These are phyloP conservation scores for Chloropicon primus DNA, from an alignment of 139 green algal genomes.

Conservation along the genomic window DNA sequence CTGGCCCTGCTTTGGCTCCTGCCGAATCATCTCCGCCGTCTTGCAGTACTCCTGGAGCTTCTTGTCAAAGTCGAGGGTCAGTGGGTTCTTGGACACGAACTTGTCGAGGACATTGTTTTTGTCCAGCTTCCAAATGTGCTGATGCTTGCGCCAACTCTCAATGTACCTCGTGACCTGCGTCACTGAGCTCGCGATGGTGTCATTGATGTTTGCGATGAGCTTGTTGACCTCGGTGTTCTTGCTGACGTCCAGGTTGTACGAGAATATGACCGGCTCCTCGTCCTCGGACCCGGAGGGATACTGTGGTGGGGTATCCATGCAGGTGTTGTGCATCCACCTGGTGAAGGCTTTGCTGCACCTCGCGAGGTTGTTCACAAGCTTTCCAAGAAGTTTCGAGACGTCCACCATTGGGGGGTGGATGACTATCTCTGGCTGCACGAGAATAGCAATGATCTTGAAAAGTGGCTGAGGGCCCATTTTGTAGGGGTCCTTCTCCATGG, in stretches of 20 bases:
- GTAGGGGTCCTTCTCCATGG: neutral
- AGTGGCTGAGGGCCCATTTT: slow-evolving; percentile 18
- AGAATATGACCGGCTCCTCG: slow-evolving; percentile 59
- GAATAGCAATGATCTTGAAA: slow-evolving; percentile 46
- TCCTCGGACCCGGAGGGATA: slow-evolving; percentile 32
- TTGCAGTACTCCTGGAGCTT: slow-evolving; percentile 60
- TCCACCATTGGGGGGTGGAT: slow-evolving; percentile 63
- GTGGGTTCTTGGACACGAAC: slow-evolving; percentile 50
- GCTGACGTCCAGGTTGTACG: slow-evolving; percentile 64
- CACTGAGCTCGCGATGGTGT: slow-evolving; percentile 44
- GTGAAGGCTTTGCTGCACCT: slow-evolving; percentile 64
- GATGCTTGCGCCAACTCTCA: slow-evolving; percentile 56
- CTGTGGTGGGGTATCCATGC: slow-evolving; percentile 62
- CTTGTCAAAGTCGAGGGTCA: slow-evolving; percentile 48
- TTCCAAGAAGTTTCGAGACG: slow-evolving; percentile 48
- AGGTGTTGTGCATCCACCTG: slow-evolving; percentile 84
- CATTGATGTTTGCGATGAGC: slow-evolving; percentile 46
- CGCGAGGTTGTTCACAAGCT: slow-evolving; percentile 46
- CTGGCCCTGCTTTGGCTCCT: slow-evolving; percentile 35
- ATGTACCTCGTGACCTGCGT: slow-evolving; percentile 41
- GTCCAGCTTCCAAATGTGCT: slow-evolving; percentile 73
- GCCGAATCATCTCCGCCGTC: slow-evolving; percentile 23
- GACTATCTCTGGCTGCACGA: slow-evolving; percentile 53
- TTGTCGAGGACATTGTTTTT: slow-evolving; percentile 58
- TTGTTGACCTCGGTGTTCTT: slow-evolving; percentile 33